A percentile compares a stretch with the other conserved stretches of the same genome.
These are phyloP conservation scores for Ramalina intermedia DNA, from an alignment of 495 filamentous ascomycete genomes.

Conservation along the genomic window DNA sequence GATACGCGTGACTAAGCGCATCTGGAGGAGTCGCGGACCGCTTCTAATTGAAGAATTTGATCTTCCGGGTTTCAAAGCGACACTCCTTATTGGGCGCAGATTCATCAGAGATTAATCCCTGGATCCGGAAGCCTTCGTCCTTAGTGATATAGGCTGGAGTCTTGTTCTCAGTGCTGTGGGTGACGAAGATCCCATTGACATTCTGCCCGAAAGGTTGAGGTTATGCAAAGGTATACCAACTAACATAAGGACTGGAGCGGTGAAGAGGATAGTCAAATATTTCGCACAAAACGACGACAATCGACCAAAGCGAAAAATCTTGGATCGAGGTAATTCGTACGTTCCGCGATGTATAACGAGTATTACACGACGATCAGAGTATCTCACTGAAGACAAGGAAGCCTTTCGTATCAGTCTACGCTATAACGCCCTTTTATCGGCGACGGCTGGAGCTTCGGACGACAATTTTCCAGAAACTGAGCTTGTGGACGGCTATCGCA, in stretches of 20 bases:
- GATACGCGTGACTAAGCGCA: not conserved
- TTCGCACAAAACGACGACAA: not conserved
- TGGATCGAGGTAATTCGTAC: slow-evolving; percentile 7
- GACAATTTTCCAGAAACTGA: too few relatives aligned
- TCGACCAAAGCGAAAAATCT: not conserved
- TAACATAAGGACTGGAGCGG: not conserved
- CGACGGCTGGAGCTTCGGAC: too few relatives aligned
- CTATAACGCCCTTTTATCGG: too few relatives aligned
- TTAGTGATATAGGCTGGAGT: slow-evolving; percentile 5
- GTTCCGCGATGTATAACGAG: slow-evolving; percentile 5
- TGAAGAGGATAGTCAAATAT: slow-evolving; percentile 3
- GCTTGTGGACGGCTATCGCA: too few relatives aligned
- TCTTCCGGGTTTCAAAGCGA: not conserved
- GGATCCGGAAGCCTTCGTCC: not conserved
- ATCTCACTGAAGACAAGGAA: too few relatives aligned
- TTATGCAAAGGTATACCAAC: slow-evolving; percentile 5
- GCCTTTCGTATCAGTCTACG: too few relatives aligned
- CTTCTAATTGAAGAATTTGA: not conserved
- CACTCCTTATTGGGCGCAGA: not conserved
- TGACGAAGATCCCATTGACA: slow-evolving; percentile 1
- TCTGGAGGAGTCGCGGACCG: not conserved
- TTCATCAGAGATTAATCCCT: not conserved
- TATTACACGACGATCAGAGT: not conserved
- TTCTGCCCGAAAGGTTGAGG: slow-evolving; percentile 1
- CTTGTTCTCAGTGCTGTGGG: slow-evolving; percentile 2